Evolutionary conservation across 2,329 filamentous ascomycete species (phyloP), one percentile per base, ranked within the genome.

Genomic region (Gaeumannomyces sp.): DNA sequence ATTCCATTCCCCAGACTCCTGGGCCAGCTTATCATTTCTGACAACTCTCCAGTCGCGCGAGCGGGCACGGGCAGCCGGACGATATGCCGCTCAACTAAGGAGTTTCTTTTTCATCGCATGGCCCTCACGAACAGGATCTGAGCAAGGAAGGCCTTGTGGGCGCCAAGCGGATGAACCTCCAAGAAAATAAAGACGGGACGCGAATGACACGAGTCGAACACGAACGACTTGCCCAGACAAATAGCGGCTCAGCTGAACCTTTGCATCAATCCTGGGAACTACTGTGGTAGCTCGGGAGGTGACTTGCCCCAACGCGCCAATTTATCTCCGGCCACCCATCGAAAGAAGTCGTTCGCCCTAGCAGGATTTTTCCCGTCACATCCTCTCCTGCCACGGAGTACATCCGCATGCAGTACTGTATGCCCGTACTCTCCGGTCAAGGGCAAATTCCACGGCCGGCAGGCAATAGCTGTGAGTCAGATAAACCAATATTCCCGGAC

Each of bases 381-480:
- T 53, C 45, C 45, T 53, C 22, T 25, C 45, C n/a, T 22, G 22
- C 7, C 45, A 53, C 45, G n/a, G n/a, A 53, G 19, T 22, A 53
- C 38, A 7, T 45, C 16, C 19, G 16, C 33, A 8, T 45, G 16
- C 33, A 8, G 11, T 35, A 35, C 38, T 4, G 38, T 19, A 45
- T 45, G 14, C 38, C 19, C 19, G 14, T n/a, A 11, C 7, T 53
- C 19, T 53, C 45, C 22, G 45, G n/a, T 22, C 45, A 25, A 53
- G 45, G 33, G 22, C 45, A 53, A 25, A 53, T n/a, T 53, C 19
- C 22, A 53, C 22, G 45, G 25, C 60, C 31, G 60, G 38, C 31
- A 45, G 22, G 60, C 38, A 27, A 62, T 45, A 13, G 61, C 27
- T 31, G 61, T 56, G 61, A 62, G 38, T 62, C 61, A 62, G 45